Evolutionary conservation across 1,284 basidiomycete genomes (phyloP).

Genomic region (Ustilago trichophora): DNA sequence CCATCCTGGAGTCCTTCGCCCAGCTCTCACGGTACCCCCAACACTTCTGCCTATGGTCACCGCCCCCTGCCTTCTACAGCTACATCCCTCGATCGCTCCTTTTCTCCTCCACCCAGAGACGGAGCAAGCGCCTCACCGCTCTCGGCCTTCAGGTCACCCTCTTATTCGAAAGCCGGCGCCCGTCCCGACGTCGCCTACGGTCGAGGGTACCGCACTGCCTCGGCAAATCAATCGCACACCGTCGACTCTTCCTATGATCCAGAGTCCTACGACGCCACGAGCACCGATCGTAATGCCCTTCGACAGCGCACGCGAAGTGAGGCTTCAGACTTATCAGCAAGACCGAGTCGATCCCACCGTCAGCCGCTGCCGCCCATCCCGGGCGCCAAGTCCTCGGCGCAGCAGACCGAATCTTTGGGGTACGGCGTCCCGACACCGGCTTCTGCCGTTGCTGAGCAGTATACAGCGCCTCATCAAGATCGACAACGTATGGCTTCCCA

Average conservation of each 20-base stretch:
- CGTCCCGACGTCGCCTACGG: constrained; percentile 5
- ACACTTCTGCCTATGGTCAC: constrained; percentile 24
- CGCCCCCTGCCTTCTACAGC: constrained; percentile 36
- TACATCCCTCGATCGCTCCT: constrained; percentile 24
- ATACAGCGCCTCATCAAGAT: not conserved
- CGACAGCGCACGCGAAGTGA: constrained; percentile 42
- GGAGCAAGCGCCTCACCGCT: constrained; percentile 23
- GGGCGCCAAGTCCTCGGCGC: not conserved
- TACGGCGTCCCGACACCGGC: constrained; percentile 8
- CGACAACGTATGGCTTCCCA: constrained; percentile 8
- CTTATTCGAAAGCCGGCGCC: constrained; percentile 23
- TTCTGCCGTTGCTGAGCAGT: not conserved
- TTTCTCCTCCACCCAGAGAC: constrained; percentile 31
- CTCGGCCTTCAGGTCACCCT: constrained; percentile 32
- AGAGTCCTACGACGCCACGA: constrained; percentile 5
- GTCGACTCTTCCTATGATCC: constrained; percentile 30
- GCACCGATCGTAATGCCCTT: not conserved
- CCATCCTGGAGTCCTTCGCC: constrained; percentile 37
- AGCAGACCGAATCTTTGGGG: constrained; percentile 3
- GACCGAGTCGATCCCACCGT: constrained; percentile 18
- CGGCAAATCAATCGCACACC: constrained; percentile 18
- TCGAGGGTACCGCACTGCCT: constrained; percentile 14
- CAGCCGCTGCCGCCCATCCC: constrained; percentile 45
- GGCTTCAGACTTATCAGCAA: constrained; percentile 22
- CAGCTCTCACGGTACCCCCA: constrained; percentile 20